Conservation (phyloP, 2,329 filamentous ascomycete species). For the Xylaria sp. region DNA sequence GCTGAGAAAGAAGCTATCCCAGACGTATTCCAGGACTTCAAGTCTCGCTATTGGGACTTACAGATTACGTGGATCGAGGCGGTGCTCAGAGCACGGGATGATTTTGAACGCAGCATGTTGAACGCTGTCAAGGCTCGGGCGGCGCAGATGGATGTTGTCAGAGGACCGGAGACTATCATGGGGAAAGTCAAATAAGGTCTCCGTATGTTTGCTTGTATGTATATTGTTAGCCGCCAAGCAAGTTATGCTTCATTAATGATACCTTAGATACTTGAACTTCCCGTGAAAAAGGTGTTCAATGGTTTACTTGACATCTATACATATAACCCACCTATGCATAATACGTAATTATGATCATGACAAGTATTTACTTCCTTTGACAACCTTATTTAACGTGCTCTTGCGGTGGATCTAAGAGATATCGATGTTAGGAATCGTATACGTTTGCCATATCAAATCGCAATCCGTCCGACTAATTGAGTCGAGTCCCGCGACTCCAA, state of each 20-base stretch:
- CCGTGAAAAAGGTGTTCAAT: not conserved
- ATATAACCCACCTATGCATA: not conserved
- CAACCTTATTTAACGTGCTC: not conserved
- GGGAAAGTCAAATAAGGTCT: constrained; percentile 78
- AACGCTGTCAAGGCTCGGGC: constrained; percentile 88
- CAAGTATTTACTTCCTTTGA: not conserved
- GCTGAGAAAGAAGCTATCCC: constrained; percentile 79
- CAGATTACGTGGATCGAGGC: constrained; percentile 96
- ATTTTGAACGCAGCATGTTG: constrained; percentile 92
- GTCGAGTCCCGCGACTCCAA: not conserved
- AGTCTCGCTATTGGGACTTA: constrained; percentile 89
- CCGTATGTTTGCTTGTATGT: constrained; percentile 17
- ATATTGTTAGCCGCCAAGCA: constrained; percentile 29
- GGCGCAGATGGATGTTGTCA: constrained; percentile 83
- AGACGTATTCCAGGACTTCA: constrained; percentile 84
- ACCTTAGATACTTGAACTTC: constrained; percentile 31
- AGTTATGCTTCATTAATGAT: constrained; percentile 34
- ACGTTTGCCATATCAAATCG: constrained; percentile 7
- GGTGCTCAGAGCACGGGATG: constrained; percentile 85
- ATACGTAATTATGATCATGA: not conserved
- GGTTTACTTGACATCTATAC: not conserved
- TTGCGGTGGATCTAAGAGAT: not conserved
- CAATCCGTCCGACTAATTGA: constrained; percentile 26
- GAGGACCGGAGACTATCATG: constrained; percentile 93
- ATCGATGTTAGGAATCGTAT: constrained; percentile 5